phyloP scores from a whole-genome alignment of 345 rosid species.

The Populus ilicifolia region DNA sequence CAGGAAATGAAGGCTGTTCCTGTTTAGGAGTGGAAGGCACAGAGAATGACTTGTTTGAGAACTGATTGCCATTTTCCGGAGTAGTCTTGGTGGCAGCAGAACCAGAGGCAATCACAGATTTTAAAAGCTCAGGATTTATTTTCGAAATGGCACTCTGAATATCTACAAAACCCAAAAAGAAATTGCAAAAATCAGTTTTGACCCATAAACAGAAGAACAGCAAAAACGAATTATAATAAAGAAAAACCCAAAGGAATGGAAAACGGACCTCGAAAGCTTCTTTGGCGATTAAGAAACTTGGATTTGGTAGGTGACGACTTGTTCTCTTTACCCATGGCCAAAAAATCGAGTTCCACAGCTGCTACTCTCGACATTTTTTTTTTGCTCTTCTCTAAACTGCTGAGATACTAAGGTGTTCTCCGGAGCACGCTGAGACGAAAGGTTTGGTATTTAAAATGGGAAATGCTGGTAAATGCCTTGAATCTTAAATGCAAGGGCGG shows the following conservation, averaged over 20 bases:
- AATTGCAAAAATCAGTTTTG: background rate
- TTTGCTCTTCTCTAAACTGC: background rate
- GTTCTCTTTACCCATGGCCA: slow-evolving; percentile 47
- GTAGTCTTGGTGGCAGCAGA: slow-evolving; percentile 1
- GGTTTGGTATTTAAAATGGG: background rate
- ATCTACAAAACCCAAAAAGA: slow-evolving; percentile 29
- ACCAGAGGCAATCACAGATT: slow-evolving; percentile 61
- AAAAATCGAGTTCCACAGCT: slow-evolving; percentile 64
- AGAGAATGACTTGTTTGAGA: slow-evolving; percentile 25
- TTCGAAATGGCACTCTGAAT: slow-evolving; percentile 80
- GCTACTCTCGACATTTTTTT: slow-evolving; percentile 45
- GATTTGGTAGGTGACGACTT: slow-evolving; percentile 29
- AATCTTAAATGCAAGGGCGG: background rate
- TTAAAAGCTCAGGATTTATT: slow-evolving; percentile 71
- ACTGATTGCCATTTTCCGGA: background rate
- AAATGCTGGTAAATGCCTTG: background rate
- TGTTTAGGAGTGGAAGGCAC: slow-evolving; percentile 51
- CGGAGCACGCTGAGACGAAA: background rate
- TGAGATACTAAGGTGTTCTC: background rate
- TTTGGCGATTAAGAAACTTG: slow-evolving; percentile 50
- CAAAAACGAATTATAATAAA: too few relatives aligned
- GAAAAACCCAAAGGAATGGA: background rate
- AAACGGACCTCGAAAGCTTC: slow-evolving; percentile 64
- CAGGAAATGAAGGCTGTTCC: slow-evolving; percentile 27
- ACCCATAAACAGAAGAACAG: background rate